These are phyloP conservation scores for Ceratocystis cacaofunesta DNA, from an alignment of 2,329 filamentous ascomycete genomes.

Conservation along the genomic window DNA sequence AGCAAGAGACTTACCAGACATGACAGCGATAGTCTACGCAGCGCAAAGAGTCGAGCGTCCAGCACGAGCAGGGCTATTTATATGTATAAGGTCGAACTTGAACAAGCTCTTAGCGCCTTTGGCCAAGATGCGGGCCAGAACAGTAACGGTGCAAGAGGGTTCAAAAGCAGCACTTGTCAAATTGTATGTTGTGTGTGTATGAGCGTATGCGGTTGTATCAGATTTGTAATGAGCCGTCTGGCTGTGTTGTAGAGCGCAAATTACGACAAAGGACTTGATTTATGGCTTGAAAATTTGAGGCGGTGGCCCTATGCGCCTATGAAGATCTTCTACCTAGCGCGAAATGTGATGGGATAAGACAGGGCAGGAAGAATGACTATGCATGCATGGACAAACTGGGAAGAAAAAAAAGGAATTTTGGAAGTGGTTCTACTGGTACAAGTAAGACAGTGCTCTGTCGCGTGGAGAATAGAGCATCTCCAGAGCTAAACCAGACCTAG, in stretches of 20 bases:
- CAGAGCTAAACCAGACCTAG: background rate
- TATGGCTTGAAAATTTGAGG: background rate
- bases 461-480: conserved; percentile 2
- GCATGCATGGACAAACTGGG: background rate
- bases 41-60: background rate
- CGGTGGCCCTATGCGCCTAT: background rate
- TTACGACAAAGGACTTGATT: background rate
- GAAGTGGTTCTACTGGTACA: conserved; percentile 1
- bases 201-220: background rate
- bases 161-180: background rate
- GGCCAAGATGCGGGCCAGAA: background rate
- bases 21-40: background rate
- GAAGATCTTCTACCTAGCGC: conserved; percentile 2
- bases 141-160: background rate
- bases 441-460: background rate
- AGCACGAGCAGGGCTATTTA: background rate
- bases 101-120: background rate
- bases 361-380: background rate
- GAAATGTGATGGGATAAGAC: background rate
- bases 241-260: background rate
- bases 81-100: background rate
- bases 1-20: conserved; percentile 1
- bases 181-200: background rate
- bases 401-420: background rate
- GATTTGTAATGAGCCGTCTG: background rate